A percentile compares a stretch with the other conserved stretches of the same genome.
phyloP scores from a whole-genome alignment of 495 filamentous ascomycete genomes.

The Hypoxylon subgilvum region DNA sequence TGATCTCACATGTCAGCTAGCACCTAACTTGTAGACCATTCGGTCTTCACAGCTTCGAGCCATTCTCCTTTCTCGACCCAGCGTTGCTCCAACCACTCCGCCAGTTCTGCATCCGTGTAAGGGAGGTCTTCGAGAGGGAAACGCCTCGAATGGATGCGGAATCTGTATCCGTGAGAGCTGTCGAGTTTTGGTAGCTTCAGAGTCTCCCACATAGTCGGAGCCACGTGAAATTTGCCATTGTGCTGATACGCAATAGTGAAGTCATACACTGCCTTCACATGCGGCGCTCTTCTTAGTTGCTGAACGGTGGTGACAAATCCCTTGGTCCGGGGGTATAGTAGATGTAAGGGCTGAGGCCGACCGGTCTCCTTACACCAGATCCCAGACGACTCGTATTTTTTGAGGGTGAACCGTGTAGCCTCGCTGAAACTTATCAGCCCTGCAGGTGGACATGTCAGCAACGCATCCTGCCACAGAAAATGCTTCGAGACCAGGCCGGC shows the following conservation, averaged over 20 bases:
- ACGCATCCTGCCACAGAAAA: constrained; percentile 7
- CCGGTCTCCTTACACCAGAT: constrained; percentile 55
- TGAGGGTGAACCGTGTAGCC: constrained; percentile 59
- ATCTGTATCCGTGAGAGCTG: constrained; percentile 46
- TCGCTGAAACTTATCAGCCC: constrained; percentile 67
- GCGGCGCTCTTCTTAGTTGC: constrained; percentile 55
- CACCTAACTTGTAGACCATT: constrained; percentile 24
- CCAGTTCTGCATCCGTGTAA: constrained; percentile 50
- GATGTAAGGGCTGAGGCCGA: constrained; percentile 56
- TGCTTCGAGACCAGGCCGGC: not conserved
- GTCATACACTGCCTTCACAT: constrained; percentile 65
- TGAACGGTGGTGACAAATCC: constrained; percentile 63
- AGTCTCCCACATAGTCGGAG: constrained; percentile 60
- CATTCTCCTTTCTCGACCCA: constrained; percentile 62
- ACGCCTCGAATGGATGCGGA: constrained; percentile 59
- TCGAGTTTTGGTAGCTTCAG: constrained; percentile 49
- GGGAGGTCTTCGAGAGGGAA: constrained; percentile 55
- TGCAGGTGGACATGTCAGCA: constrained; percentile 26
- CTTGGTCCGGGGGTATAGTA: constrained; percentile 62
- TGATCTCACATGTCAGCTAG: not conserved
- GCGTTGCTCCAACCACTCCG: constrained; percentile 59
- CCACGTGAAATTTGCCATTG: constrained; percentile 51
- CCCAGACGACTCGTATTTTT: constrained; percentile 57
- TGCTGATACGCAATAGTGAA: constrained; percentile 62
- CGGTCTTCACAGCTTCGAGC: constrained; percentile 50